phyloP scores from a whole-genome alignment of 106 monocot genomes.

The Dendrobium nobile region DNA sequence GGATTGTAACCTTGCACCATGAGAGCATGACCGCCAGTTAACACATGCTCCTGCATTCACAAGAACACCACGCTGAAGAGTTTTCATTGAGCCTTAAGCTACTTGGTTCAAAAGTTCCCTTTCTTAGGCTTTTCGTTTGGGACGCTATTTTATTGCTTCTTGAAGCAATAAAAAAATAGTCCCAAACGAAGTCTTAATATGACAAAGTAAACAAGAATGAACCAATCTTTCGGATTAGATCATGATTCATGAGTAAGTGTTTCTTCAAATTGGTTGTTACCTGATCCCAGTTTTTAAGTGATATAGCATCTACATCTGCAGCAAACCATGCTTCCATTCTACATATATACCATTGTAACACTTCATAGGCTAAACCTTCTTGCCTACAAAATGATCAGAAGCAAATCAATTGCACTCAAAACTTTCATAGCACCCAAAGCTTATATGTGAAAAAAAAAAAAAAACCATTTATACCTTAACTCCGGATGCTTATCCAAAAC shows the following conservation, averaged over 20 bases:
- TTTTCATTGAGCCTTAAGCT: neutral
- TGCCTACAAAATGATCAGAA: slow-evolving; percentile 35
- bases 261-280: slow-evolving; percentile 15
- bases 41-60: slow-evolving; percentile 66
- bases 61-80: neutral
- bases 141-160: no score
- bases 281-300: slow-evolving; percentile 95
- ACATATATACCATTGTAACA: slow-evolving; percentile 93
- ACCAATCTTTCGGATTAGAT: no score
- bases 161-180: no score
- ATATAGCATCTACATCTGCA: slow-evolving; percentile 76
- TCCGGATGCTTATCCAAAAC: slow-evolving; percentile 75
- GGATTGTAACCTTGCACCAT: slow-evolving; percentile 96
- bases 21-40: slow-evolving; percentile 90
- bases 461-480: slow-evolving; percentile 35
- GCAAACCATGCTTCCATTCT: slow-evolving; percentile 99
- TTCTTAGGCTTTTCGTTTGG: no score
- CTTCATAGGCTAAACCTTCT: slow-evolving; percentile 74
- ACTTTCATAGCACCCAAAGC: neutral
- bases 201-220: neutral
- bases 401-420: slow-evolving; percentile 3
- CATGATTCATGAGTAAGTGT: no score
- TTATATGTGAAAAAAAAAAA: neutral
- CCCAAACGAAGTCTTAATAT: neutral
- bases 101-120: neutral